Conservation (phyloP, 768 basidiomycete genomes). For the Podaxis sp. region DNA sequence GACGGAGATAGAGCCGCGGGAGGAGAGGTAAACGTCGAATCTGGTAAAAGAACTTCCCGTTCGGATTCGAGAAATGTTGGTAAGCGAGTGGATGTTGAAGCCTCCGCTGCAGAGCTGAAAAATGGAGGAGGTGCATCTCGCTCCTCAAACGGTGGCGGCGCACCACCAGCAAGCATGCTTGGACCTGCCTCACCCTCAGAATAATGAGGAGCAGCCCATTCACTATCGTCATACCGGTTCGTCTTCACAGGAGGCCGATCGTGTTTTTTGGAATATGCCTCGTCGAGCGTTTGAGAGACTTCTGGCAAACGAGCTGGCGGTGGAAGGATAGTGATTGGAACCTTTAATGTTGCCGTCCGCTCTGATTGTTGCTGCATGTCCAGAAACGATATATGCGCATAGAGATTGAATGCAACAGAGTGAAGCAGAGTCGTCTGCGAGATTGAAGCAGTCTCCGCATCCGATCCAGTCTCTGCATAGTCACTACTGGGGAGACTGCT, state of each 20-base stretch:
- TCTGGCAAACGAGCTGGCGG: conserved; percentile 77
- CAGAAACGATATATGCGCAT: conserved; percentile 74
- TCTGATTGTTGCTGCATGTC: conserved; percentile 66
- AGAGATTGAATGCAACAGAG: conserved; percentile 71
- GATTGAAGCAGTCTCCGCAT: conserved; percentile 68
- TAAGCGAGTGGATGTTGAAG: conserved; percentile 54
- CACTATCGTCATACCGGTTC: conserved; percentile 61
- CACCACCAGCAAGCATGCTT: conserved; percentile 56
- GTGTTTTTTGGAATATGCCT: conserved; percentile 84
- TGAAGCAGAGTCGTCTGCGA: conserved; percentile 83
- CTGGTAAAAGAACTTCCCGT: conserved; percentile 65
- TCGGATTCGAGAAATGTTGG: conserved; percentile 83
- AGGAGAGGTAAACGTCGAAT: conserved; percentile 13
- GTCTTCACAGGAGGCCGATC: conserved; percentile 75
- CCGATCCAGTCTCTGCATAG: conserved; percentile 46
- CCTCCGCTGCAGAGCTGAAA: conserved; percentile 47
- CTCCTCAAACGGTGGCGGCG: conserved; percentile 84
- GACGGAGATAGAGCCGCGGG: conserved; percentile 29
- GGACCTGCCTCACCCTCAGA: conserved; percentile 73
- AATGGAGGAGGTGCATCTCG: conserved; percentile 69
- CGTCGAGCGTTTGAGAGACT: conserved; percentile 65
- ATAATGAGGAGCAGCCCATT: conserved; percentile 58
- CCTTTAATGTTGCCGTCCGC: conserved; percentile 53
- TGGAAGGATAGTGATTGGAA: conserved; percentile 71
- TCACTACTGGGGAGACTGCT: conserved; percentile 38